Conservation (phyloP, 352 stramenopile species). For the Globisporangium sylvaticum region DNA sequence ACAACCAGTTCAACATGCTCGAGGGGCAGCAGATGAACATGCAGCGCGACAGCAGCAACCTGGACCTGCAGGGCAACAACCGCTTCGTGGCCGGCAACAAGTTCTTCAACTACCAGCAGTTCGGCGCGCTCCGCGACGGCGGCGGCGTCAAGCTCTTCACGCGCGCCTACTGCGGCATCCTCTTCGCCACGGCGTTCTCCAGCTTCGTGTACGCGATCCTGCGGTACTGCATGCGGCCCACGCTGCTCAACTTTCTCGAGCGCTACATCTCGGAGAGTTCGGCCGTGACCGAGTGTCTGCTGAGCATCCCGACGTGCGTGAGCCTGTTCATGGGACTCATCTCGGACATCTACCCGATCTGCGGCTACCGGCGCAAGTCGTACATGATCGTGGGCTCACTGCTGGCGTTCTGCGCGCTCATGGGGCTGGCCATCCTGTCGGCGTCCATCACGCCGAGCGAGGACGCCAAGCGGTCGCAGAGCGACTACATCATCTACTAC, state of each 20-base stretch:
- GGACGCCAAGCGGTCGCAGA: conserved; percentile 20
- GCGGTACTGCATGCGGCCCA: conserved; percentile 60
- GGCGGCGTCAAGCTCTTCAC: conserved; percentile 65
- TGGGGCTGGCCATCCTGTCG: conserved; percentile 47
- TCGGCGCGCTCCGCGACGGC: conserved; percentile 58
- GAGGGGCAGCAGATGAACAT: conserved; percentile 7
- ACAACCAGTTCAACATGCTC: conserved; percentile 15
- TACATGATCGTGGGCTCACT: conserved; percentile 86
- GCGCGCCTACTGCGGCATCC: conserved; percentile 42
- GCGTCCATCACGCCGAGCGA: conserved; percentile 33
- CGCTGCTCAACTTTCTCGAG: conserved; percentile 62
- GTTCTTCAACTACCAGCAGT: conserved; percentile 78
- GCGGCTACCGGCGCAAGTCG: conserved; percentile 83
- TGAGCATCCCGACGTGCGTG: conserved; percentile 87
- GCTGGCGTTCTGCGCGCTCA: conserved; percentile 49
- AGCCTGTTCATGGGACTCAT: conserved; percentile 85
- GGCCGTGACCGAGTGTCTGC: conserved; percentile 59
- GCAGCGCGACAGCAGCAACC: conserved; percentile 3
- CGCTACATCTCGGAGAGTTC: conserved; percentile 47
- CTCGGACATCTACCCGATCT: conserved; percentile 85
- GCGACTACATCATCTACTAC: conserved; percentile 22
- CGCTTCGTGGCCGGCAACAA: conserved; percentile 52
- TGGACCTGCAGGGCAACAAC: conserved; percentile 9
- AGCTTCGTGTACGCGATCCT: conserved; percentile 61
- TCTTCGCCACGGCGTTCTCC: conserved; percentile 51